Conservation (phyloP, 306 rosid genomes). For the Fagus sylvatica region DNA sequence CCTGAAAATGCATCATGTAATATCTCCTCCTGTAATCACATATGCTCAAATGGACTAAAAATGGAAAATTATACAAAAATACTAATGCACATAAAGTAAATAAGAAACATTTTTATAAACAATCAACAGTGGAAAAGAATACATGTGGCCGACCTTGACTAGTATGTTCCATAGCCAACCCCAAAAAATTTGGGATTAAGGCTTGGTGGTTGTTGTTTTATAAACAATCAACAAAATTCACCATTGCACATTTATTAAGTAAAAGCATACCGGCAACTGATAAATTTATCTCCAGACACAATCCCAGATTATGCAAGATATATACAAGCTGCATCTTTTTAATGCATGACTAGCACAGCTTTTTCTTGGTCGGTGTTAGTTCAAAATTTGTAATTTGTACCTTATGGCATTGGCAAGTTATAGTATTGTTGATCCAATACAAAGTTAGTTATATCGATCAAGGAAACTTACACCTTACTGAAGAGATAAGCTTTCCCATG, state of each 20-base stretch:
- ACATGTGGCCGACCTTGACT: too few species aligned
- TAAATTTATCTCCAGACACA: constrained; percentile 22
- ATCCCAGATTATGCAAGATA: constrained; percentile 16
- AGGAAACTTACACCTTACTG: constrained; percentile 87
- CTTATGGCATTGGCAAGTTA: constrained; percentile 10
- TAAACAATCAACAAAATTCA: constrained; percentile 16
- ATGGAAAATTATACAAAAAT: background rate
- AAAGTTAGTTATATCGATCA: constrained; percentile 22
- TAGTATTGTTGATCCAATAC: constrained; percentile 1
- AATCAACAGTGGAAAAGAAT: background rate
- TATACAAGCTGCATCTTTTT: constrained; percentile 3
- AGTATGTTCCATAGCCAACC: too few species aligned
- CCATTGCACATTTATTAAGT: background rate
- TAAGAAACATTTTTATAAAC: constrained; percentile 6
- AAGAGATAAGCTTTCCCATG: constrained; percentile 96
- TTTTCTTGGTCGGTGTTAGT: background rate
- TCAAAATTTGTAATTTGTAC: constrained; percentile 7
- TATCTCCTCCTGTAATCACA: background rate
- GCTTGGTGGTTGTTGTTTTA: too few species aligned
- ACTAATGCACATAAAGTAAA: background rate
- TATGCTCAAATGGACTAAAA: background rate
- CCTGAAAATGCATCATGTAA: too few species aligned
- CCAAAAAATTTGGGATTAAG: too few species aligned
- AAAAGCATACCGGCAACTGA: background rate
- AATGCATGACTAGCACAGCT: background rate